Evolutionary conservation across 306 rosid genomes (phyloP), one percentile per base, ranked within the genome.

Genomic region (Castanea crenata): DNA sequence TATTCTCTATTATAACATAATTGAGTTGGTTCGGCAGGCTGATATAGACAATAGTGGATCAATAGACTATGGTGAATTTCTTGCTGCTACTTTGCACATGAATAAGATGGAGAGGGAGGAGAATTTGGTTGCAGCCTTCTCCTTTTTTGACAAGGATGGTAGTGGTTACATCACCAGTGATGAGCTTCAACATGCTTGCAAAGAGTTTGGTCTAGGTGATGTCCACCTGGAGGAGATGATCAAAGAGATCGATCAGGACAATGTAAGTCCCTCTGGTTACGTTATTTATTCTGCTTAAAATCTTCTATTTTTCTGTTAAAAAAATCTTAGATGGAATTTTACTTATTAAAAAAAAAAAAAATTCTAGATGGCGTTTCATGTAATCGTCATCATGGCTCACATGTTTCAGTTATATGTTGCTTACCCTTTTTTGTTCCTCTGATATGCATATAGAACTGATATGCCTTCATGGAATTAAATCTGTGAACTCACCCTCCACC

Each of bases 101-200:
- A 93, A 93, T 82, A 93, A 93, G 91, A 93, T 87, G 84, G 98
- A 91, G 81, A 91, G 97, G 76, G 98, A 93, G 88, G 98, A 93
- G 82, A 90, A 93, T 76, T 85, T 93, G 84, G 81, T 81, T 56
- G 97, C 97, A 21, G 98, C 98, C 19, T 93, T 93, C 86, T 74
- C 91, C 71, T 93, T 88, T 86, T 93, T 91, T 61, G 97, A 93
- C 86, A 93, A 93, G 82, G 98, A 93, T 71, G 88, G 89, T 14
- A 91, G 97, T 79, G 98, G 98, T 20, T 93, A 93, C 80, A 93
- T 93, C 82, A 93, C 98, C 75, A 76, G 90, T 55, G 98, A 93
- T 64, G 97, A 93, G 84, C 97, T 93, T 85, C 93, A 91, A 78
- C 92, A 87, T 35, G 93, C 98, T 75, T 83, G 85, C 80, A 90